These are phyloP conservation scores for Xylariaceae sp. DNA, from an alignment of 2,329 filamentous ascomycete species.

Conservation along the genomic window DNA sequence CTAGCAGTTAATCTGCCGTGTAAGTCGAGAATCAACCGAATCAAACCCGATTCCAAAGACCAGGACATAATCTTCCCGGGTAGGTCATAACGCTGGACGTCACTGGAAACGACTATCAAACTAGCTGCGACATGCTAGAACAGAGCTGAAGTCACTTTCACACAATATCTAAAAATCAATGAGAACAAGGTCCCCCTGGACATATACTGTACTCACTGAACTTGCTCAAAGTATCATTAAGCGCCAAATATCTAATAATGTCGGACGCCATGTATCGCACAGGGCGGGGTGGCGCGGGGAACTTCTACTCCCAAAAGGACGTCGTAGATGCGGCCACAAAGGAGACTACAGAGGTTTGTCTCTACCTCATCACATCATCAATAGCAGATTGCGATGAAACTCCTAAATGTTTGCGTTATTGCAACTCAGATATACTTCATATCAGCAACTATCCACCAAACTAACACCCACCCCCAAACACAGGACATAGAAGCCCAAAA, in stretches of 20 bases:
- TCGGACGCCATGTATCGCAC: slow-evolving; percentile 48
- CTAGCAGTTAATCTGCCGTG: not conserved
- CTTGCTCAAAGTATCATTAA: too few relatives aligned
- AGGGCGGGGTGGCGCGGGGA: slow-evolving; percentile 64
- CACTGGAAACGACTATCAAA: not conserved
- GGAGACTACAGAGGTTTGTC: slow-evolving; percentile 22
- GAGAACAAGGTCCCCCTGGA: not conserved
- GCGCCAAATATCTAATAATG: slow-evolving; percentile 9
- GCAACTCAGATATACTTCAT: too few relatives aligned
- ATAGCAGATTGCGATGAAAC: not conserved
- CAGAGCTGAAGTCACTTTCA: not conserved
- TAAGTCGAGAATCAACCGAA: not conserved
- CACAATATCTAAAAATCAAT: too few relatives aligned
- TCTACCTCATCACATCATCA: slow-evolving; percentile 4
- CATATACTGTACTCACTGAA: not conserved
- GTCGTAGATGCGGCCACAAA: slow-evolving; percentile 42
- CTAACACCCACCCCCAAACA: not conserved
- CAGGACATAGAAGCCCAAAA: slow-evolving; percentile 37
- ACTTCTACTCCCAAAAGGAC: slow-evolving; percentile 55
- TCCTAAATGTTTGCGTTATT: too few relatives aligned
- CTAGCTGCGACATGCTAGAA: not conserved
- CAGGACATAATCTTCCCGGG: slow-evolving; percentile 1
- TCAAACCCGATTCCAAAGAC: not conserved
- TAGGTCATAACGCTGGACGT: slow-evolving; percentile 2
- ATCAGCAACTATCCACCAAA: not conserved